Evolutionary conservation across 2,329 filamentous ascomycete species (phyloP), one percentile per base, ranked within the genome.

Genomic region (Neonectria punicea): DNA sequence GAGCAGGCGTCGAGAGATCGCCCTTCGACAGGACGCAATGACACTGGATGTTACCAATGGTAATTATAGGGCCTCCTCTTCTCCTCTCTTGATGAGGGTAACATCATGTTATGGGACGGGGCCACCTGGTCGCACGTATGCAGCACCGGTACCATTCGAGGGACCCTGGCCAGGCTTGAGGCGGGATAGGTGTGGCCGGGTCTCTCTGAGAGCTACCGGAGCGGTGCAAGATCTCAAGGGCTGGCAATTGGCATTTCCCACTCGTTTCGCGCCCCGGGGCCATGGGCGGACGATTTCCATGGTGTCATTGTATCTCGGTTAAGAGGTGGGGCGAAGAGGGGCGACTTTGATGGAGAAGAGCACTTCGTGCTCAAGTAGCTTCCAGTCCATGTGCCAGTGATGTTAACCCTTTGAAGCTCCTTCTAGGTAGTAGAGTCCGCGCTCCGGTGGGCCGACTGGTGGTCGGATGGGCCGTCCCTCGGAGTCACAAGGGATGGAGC

Each of bases 121-220:
- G 2, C 25, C 25, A 25, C 25, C 5, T 41, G 53, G 55, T 51
- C 32, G 41, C 51, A 25, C 25, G 25, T 25, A 25, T 25, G 22
- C 25, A 25, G 5, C 25, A 25, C 25, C 25, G 5, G 25, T 25
- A 25, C 25, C 5, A 25, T 25, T 25, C 5, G 25, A 25, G 25
- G 25, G 25, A 25, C 25, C 25, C 25, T 25, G 25, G 25, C 25
- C 25, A 25, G 36, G 51, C 22, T 43, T 47, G 46, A 25, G 32
- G 32, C 56, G 53, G 63, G 63, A 66, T 47, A 55, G 60, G 43
- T 20, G 59, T 64, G 66, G 59, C 13, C 66, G 64, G 59, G 61
- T 60, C 66, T 53, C 46, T 28, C 32, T 7, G 47, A 53, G 49
- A 54, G 53, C 58, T 51, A 53, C 58, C 25, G 30, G 43, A 30